Base-by-base conservation (phyloP, 176 grass and related monocot species). In the Urochloa ruziziensis region DNA sequence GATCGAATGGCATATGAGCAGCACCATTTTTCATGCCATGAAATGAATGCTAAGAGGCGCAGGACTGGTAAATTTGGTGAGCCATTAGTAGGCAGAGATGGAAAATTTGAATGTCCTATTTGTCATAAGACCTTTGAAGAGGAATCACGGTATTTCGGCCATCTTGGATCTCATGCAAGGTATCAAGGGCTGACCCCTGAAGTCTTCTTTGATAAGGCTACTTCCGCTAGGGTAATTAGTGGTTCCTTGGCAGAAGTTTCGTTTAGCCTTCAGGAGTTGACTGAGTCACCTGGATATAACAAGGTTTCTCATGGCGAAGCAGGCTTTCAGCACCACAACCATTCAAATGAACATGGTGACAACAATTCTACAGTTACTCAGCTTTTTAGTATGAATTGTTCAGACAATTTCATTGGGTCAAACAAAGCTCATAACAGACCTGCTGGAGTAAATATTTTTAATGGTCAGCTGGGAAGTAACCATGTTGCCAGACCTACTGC, bases 71-170 rank as follows among this genome's bases (percentile, higher is more conserved):
- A 87, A 82, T 82, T 83, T 64, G 87, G 87, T 67, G 87, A 83
- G 85, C 73, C 77, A 46, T 42, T 92, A 47, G 44, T 86, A 42
- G 86, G 91, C 13, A 92, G 92, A 79, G 93, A 96, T 88, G 93
- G 97, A 14, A 92, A 92, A 53, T 94, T 89, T 81, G 86, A 91
- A 85, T 99, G 97, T 30, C 93, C 89, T 60, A 62, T 94, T 63
- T 99, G 97, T 77, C 72, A 61, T 43, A 91, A 96, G 86, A 89
- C 47, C 51, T 99, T 96, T 68, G 69, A 88, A 36, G 81, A 96
- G 74, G 85, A 91, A 85, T 83, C 89, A 46, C 91, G 66, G 40
- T 99, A 94, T 60, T 88, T 85, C 53, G 83, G 90, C 18, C 97
- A 99, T 74, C 46, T 99, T 70, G 93, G 83, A 36, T 54, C 88